Evolutionary conservation across 225 moss, liverwort and hornwort genomes (phyloP).

Genomic region (Bryum argenteum): DNA sequence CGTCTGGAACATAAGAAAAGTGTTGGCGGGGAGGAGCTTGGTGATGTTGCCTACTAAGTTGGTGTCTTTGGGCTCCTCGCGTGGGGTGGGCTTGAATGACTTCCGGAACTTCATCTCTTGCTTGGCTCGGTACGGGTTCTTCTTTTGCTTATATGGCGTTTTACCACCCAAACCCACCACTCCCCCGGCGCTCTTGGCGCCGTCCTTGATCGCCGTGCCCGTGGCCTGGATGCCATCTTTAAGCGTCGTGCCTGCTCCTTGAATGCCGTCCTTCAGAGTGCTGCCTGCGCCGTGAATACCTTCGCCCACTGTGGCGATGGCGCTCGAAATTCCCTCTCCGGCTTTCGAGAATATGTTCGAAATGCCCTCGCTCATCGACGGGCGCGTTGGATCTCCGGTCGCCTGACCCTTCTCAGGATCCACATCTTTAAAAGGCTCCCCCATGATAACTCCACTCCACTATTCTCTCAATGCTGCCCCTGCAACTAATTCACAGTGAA

Average conservation of each 20-base stretch:
- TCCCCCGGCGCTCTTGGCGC: constrained; percentile 2
- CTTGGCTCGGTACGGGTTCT: background rate
- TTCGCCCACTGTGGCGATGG: constrained; percentile 19
- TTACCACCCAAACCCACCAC: background rate
- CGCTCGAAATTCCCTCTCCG: background rate
- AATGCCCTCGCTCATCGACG: constrained; percentile 7
- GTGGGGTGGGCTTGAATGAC: constrained; percentile 5
- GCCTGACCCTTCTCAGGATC: constrained; percentile 30
- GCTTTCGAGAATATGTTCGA: constrained; percentile 19
- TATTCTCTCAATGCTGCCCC: background rate
- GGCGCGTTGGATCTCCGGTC: background rate
- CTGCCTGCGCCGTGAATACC: constrained; percentile 14
- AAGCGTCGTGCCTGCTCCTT: background rate
- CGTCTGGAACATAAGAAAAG: constrained; percentile 35
- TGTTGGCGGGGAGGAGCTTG: constrained; percentile 30
- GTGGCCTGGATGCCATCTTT: background rate
- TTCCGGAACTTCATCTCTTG: background rate
- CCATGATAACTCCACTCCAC: constrained; percentile 6
- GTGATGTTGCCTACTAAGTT: constrained; percentile 30
- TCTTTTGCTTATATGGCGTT: constrained; percentile 14
- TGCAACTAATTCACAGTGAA: background rate
- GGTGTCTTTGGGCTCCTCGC: constrained; percentile 30
- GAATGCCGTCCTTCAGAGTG: background rate
- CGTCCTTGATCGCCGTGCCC: background rate
- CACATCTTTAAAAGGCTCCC: background rate